Evolutionary conservation across 2,329 filamentous ascomycete species (phyloP).

Genomic region (Fusarium acutatum): DNA sequence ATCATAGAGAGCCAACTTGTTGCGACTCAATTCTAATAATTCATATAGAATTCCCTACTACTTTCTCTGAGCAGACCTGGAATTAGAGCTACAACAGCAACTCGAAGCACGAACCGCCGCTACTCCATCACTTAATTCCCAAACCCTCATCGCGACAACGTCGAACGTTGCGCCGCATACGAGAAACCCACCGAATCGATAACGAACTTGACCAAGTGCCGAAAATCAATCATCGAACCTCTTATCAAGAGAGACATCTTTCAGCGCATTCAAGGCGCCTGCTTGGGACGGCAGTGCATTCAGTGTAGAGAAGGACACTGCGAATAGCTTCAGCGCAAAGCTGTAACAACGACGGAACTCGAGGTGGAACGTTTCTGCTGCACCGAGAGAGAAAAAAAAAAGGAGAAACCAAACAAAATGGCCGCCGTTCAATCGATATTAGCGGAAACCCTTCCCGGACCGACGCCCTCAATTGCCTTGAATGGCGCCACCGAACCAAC

Average conservation of each 20-base stretch:
- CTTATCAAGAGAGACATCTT: neutral
- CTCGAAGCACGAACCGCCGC: neutral
- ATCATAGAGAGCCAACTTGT: slow-evolving; percentile 3
- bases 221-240: neutral
- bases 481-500: slow-evolving; percentile 39
- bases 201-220: neutral
- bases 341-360: slow-evolving; percentile 1
- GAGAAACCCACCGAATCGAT: neutral
- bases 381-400: neutral
- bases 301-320: slow-evolving; percentile 3
- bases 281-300: slow-evolving; percentile 21
- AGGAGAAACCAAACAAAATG: slow-evolving; percentile 40
- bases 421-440: slow-evolving; percentile 52
- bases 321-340: slow-evolving; percentile 15
- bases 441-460: slow-evolving; percentile 45
- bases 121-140: neutral
- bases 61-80: neutral
- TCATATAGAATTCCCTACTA: neutral
- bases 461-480: slow-evolving; percentile 37
- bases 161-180: slow-evolving; percentile 4
- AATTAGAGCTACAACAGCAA: neutral
- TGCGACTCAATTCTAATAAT: slow-evolving; percentile 8
- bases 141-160: neutral
- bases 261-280: slow-evolving; percentile 11
- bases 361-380: slow-evolving; percentile 2